These are phyloP conservation scores for Paracamarosporium sp. DNA, from an alignment of 2,329 filamentous ascomycete species.

Conservation along the genomic window DNA sequence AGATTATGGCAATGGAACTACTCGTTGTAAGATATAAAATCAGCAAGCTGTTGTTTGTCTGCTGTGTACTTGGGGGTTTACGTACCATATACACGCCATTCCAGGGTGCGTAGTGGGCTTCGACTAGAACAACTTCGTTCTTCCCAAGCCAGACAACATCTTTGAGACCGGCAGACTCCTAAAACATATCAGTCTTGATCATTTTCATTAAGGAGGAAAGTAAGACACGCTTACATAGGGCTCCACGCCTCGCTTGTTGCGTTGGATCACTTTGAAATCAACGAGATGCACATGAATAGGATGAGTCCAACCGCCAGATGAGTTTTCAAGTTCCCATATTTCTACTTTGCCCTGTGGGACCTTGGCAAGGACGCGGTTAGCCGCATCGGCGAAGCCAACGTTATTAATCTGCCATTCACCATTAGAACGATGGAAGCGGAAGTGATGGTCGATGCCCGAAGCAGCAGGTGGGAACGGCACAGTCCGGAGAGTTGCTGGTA, in stretches of 20 bases:
- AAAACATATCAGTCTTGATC: neutral
- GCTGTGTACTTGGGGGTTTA: no score
- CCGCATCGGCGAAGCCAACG: constrained; percentile 29
- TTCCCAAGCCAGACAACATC: constrained; percentile 63
- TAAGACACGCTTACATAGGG: constrained; percentile 42
- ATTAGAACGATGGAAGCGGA: constrained; percentile 37
- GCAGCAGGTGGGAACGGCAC: constrained; percentile 36
- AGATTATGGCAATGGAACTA: constrained; percentile 56
- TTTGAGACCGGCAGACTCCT: constrained; percentile 61
- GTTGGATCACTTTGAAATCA: constrained; percentile 60
- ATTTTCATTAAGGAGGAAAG: neutral
- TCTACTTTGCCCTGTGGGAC: constrained; percentile 39
- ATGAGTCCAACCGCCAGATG: constrained; percentile 59
- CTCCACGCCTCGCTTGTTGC: constrained; percentile 50
- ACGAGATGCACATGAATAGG: constrained; percentile 64
- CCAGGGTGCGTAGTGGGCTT: constrained; percentile 38
- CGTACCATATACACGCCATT: constrained; percentile 60
- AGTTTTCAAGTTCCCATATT: constrained; percentile 51
- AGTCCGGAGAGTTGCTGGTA: constrained; percentile 20
- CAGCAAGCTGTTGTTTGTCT: no score
- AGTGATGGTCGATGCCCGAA: constrained; percentile 33
- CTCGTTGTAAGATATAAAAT: no score
- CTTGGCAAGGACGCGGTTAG: constrained; percentile 39
- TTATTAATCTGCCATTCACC: constrained; percentile 38
- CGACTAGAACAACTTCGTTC: constrained; percentile 49